Evolutionary conservation across 2,329 filamentous ascomycete species (phyloP).

Genomic region (Phoma sp.): DNA sequence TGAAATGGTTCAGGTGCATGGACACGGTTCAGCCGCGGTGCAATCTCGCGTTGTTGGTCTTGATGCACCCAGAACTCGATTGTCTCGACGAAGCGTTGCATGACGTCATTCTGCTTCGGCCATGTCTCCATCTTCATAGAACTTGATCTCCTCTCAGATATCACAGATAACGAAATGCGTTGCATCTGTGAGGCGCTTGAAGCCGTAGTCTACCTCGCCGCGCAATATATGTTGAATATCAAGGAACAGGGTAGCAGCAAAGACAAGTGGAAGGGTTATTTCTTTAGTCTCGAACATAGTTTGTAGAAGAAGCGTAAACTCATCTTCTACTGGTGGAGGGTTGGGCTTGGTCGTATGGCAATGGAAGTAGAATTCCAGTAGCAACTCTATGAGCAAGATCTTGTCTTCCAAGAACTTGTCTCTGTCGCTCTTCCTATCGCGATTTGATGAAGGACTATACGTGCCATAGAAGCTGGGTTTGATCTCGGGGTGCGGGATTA

Average conservation of each 20-base stretch:
- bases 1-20: slow-evolving; percentile 11
- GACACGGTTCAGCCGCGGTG: slow-evolving; percentile 1
- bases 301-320: slow-evolving; percentile 38
- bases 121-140: slow-evolving; percentile 27
- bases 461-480: slow-evolving; percentile 38
- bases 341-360: slow-evolving; percentile 16
- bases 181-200: slow-evolving; percentile 9
- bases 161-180: slow-evolving; percentile 3
- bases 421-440: slow-evolving; percentile 33
- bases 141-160: slow-evolving; percentile 20
- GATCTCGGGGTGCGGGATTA: slow-evolving; percentile 30
- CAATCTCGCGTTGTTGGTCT: slow-evolving; percentile 6
- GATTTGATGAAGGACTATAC: slow-evolving; percentile 40
- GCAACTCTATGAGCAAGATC: slow-evolving; percentile 38
- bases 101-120: slow-evolving; percentile 25
- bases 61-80: slow-evolving; percentile 18
- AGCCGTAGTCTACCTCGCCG: slow-evolving; percentile 16
- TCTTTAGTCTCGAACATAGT: slow-evolving; percentile 36
- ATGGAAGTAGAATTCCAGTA: slow-evolving; percentile 41
- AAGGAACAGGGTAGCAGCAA: slow-evolving; percentile 44
- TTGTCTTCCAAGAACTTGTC: slow-evolving; percentile 49
- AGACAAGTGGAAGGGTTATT: slow-evolving; percentile 38
- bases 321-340: slow-evolving; percentile 35
- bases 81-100: slow-evolving; percentile 11
- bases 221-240: slow-evolving; percentile 48